Percentiles rank a stretch among this genome's conserved stretches.
Conservation (phyloP, 2,329 filamentous ascomycete genomes). For the Phialophora macrospora region DNA sequence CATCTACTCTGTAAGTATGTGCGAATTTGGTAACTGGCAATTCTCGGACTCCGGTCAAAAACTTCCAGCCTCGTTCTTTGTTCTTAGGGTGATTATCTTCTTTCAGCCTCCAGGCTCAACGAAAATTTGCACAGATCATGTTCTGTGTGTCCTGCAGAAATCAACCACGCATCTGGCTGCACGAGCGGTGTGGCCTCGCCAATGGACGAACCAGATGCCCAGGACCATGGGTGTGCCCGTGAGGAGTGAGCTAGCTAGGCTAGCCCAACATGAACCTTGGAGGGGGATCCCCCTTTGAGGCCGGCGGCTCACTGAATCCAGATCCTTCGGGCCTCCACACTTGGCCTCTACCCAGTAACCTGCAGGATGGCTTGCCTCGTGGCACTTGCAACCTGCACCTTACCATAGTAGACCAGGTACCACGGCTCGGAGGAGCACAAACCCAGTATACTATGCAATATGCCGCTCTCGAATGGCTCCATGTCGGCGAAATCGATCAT, state of each 20-base stretch:
- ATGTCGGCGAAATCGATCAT: constrained; percentile 13
- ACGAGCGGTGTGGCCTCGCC: constrained; percentile 17
- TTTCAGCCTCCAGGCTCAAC: neutral
- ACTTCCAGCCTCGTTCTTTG: neutral
- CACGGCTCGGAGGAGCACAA: neutral
- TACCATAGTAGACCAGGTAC: constrained; percentile 11
- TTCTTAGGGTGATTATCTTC: neutral
- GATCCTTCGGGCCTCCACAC: constrained; percentile 22
- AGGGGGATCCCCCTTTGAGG: constrained; percentile 8
- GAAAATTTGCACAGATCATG: neutral
- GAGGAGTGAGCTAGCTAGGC: constrained; percentile 17
- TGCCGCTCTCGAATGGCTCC: constrained; percentile 10
- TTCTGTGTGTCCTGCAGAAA: neutral
- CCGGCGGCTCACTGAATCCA: constrained; percentile 12
- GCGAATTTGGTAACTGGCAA: neutral
- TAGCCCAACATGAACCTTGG: constrained; percentile 13
- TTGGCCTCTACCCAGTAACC: neutral
- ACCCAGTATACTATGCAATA: constrained; percentile 15
- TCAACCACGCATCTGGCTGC: neutral
- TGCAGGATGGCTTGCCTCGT: constrained; percentile 14
- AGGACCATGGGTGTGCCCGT: constrained; percentile 9
- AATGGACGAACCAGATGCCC: constrained; percentile 20
- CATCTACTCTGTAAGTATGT: neutral
- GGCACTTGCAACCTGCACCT: constrained; percentile 14
- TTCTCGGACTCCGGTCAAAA: neutral